Base-by-base conservation (phyloP, 2,329 filamentous ascomycete species). In the Metarhizium guizhouense region DNA sequence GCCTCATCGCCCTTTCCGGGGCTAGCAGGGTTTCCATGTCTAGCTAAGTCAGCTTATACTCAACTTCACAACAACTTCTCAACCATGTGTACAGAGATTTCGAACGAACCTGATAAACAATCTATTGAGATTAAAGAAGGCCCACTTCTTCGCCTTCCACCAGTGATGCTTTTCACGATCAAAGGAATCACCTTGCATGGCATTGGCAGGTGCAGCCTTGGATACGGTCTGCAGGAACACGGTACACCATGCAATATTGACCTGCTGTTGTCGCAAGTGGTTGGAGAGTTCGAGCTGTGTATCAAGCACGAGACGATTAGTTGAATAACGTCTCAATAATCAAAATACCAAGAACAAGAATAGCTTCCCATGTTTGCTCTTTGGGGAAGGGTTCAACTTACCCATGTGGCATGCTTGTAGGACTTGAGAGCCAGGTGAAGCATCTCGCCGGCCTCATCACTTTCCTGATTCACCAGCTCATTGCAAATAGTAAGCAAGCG, bases 61-160 rank as follows among this genome's bases (percentile, higher is more conserved):
- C n/a, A 20, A 45, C n/a, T 20, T 14, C 42, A 20, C 20, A 6
- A 25, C 25, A 25, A 25, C 25, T 25, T 25, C 25, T 25, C 3
- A 25, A 25, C 6, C 42, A 4, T 11, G n/a, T 1, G n/a, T 18
- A 14, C 40, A 42, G 42, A 14, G 3, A 45, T 4, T 25, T 13
- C 1, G 25, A 48, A 48, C 79, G 59, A 75, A 93, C 88, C 90
- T 83, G 63, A 97, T 92, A 68, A 94, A 99, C 18, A 99, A 82
- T 59, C 94, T 84, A 75, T 99, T 99, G 64, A 99, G 75, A 72
- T 97, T 97, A 67, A 94, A 95, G 72, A 96, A 99, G 14, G 93
- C 88, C 94, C 94, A 97, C 74, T 99, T 99, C 85, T 97, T 97
- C 60, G 92, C 89, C 78, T 97, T 99, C 93, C 93, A 99, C 93